These are phyloP conservation scores for Metschnikowia reukaufii DNA, from an alignment of 805 yeast genomes.

Conservation along the genomic window DNA sequence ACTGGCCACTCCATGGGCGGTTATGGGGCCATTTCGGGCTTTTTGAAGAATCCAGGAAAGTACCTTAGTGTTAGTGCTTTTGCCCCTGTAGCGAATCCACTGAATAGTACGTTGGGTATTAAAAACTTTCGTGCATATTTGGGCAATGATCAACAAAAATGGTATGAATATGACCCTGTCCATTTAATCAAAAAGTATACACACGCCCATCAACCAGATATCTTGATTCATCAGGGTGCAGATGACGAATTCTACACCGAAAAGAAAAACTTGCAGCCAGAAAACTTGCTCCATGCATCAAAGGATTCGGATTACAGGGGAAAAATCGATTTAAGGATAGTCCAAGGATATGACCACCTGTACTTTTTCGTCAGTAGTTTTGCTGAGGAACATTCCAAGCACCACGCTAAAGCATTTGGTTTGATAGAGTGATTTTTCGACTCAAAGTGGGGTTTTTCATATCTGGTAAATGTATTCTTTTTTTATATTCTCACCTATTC, in stretches of 20 bases:
- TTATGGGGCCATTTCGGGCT: constrained; percentile 79
- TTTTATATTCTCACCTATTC: too few species aligned
- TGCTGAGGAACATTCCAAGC: constrained; percentile 78
- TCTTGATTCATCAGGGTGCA: constrained; percentile 81
- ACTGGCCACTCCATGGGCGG: constrained; percentile 99
- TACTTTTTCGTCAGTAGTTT: constrained; percentile 83
- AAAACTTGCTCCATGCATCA: constrained; percentile 61
- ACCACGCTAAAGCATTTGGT: constrained; percentile 72
- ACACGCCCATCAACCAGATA: constrained; percentile 53
- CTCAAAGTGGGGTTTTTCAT: too few species aligned
- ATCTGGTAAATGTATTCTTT: too few species aligned
- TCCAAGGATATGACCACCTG: constrained; percentile 87
- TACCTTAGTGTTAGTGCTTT: constrained; percentile 86
- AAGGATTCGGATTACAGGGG: constrained; percentile 59
- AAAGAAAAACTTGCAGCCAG: constrained; percentile 71
- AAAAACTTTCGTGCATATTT: constrained; percentile 81
- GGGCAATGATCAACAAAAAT: constrained; percentile 57
- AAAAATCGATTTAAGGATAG: constrained; percentile 57
- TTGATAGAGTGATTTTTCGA: constrained; percentile 20
- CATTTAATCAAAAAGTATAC: constrained; percentile 59
- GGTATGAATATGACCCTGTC: constrained; percentile 83
- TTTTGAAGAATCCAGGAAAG: constrained; percentile 64
- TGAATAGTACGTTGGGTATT: constrained; percentile 79
- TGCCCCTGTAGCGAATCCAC: constrained; percentile 86
- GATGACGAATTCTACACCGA: constrained; percentile 68